Percentiles rank a stretch among this genome's conserved stretches.
phyloP scores from a whole-genome alignment of 371 early-diverging fungal species.

The Parasitella parasitica region DNA sequence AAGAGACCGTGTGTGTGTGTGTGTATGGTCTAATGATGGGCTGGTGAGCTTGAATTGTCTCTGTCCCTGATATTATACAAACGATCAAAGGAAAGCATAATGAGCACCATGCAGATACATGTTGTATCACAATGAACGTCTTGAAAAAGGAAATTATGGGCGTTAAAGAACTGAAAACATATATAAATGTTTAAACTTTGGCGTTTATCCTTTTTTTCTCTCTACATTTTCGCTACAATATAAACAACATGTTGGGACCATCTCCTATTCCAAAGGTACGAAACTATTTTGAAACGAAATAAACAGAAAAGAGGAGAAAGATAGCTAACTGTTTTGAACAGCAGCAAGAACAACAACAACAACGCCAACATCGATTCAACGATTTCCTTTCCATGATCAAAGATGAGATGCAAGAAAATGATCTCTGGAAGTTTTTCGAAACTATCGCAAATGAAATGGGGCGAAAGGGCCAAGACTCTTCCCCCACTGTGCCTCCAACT shows the following conservation, averaged over 20 bases:
- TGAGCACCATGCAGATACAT: neutral
- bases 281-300: neutral
- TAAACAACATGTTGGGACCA: slow-evolving; percentile 8
- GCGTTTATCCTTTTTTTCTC: neutral
- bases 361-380: neutral
- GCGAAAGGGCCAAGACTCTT: neutral
- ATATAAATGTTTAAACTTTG: neutral
- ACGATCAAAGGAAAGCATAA: neutral
- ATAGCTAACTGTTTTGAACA: neutral
- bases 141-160: neutral
- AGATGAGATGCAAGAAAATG: slow-evolving; percentile 5
- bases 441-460: neutral
- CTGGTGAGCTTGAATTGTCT: too few species aligned
- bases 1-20: too few species aligned
- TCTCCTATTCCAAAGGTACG: slow-evolving; percentile 11
- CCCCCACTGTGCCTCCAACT: neutral
- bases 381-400: neutral
- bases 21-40: too few species aligned
- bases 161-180: neutral
- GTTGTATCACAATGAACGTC: neutral
- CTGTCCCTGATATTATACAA: too few species aligned
- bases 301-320: too few species aligned
- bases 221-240: neutral
- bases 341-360: neutral
- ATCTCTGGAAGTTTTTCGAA: slow-evolving; percentile 2